Base-by-base conservation (phyloP, 2,329 filamentous ascomycete genomes). In the Pseudogymnoascus sp. region DNA sequence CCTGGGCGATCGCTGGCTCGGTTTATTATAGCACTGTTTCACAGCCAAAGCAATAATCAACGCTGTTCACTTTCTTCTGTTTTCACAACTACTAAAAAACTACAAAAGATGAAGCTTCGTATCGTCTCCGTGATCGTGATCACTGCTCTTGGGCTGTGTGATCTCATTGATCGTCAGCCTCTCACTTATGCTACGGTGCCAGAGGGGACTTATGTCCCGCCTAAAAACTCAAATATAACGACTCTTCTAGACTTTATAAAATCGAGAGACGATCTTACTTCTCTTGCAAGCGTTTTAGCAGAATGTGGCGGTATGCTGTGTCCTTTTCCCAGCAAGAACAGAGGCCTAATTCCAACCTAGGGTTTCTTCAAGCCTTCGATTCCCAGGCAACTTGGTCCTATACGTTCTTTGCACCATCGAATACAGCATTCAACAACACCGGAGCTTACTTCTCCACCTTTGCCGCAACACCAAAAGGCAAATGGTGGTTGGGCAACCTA, bases 361-460 rank as follows among this genome's bases (percentile, higher is more conserved):
- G 72, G 4, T 74, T 74, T 59, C 8, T 47, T 5, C 61, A 70
- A 42, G 72, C 71, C 5, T 73, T 74, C 59, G 63, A 69, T 56
- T 73, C 71, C 1, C 59, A 62, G 7, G 65, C 70, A 1, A 66
- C 64, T 0, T 73, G 69, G 69, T 66, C 69, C 16, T 74, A 69
- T 50, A 73, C 70, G 23, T 73, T 73, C 63, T 73, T 74, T 53
- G 72, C 70, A 2, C 70, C 71, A 3, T 71, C 69, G 1, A 68
- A 73, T 37, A 65, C 67, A 2, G 72, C 72, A 8, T 74, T 74
- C 56, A 67, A 68, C 14, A 65, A 71, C 31, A 73, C 70, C 0
- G 69, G 70, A 1, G 38, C 67, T 35, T 73, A 73, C 62, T 72
- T 68, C 38, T 64, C 65, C 5, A 73, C 68, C 2, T 70, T 65